Evolutionary conservation across 73 alveolate species (phyloP), one percentile per base, ranked within the genome.

Genomic region (Uronychia binucleata): DNA sequence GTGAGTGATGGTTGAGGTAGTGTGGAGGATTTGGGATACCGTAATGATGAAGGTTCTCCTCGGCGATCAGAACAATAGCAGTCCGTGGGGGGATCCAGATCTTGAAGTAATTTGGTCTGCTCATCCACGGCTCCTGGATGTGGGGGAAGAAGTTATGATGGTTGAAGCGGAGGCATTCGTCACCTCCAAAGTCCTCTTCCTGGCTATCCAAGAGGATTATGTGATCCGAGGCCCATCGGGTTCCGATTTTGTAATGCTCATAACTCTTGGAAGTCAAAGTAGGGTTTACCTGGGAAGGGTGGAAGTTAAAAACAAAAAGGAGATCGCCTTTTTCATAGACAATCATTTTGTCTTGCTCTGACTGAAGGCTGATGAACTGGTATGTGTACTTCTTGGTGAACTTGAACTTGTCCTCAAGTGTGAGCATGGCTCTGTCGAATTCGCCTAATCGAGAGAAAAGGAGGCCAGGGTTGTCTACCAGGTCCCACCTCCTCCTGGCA

Each of bases 301-400:
- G 99, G 97, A 98, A 98, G 93, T 98, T 98, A 87, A 98, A 98
- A 35, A 98, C 97, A 90, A 98, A 98, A 31, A 97, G 85, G 60
- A 94, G 94, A 79, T 92, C 92, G 27, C 99, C 99, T 81, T 97
- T 94, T 81, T 98, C 99, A 82, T 96, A 98, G 34, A 91, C 93
- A 74, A 98, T 83, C 30, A 98, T 88, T 92, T 97, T 97, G 88
- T 95, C 99, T 59, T 90, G 96, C 77, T 95, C 97, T 58, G 96
- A 98, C 58, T 93, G 80, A n/a, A 94, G 85, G 82, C 98, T 96
- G 30, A 98, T 94, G 81, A 80, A 96, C 88, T 97, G 92, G 30
- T 93, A 81, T 34, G 79, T 31, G 35, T 79, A 89, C 79, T 79
- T 81, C 59, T 92, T 77, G 0, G 78, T 30, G 34, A 87, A 83